Evolutionary conservation across 1,139 yeast species (phyloP), one percentile per base, ranked within the genome.

Genomic region (Lodderomyces elongisporus): DNA sequence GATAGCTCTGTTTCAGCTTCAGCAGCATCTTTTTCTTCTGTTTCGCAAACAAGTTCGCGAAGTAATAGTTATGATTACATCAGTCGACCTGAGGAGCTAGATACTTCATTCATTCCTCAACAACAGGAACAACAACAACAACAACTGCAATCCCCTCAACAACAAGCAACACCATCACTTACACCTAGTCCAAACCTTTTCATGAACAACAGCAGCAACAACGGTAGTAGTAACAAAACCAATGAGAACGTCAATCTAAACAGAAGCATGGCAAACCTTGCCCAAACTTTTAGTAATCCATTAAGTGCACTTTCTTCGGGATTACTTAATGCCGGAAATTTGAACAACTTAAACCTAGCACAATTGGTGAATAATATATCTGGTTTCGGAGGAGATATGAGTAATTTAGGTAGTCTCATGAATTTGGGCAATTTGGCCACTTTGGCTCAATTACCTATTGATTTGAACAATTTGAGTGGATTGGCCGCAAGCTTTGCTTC

Each of bases 361-460:
- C 73, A 66, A 38, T 56, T 68, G 43, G 71, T 68, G 16, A 64
- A 68, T 43, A 66, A 65, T 38, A 48, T 68, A 23, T 56, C 68
- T 21, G 68, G 66, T 5, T 23, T 42, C 13, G 36, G 38, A 9
- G 35, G 38, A 5, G 39, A 35, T 25, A 45, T 64, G 31, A 51
- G 63, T 31, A 49, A 54, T 23, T 48, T 65, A 18, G 71, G 71
- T 2, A 64, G 56, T 40, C 47, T 65, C 35, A 70, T 73, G 7
- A 65, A 60, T 39, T 49, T 68, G 28, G 54, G 66, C 17, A 66
- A 62, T 40, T 51, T 68, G 36, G 73, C 74, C 2, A 56, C 67
- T 7, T 52, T 68, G 42, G 74, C 74, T 2, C 70, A 66, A 39
- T 49, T 66, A 20, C 73, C 73, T 5, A 58, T 65, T 16, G 73